A percentile compares a stretch with the other conserved stretches of the same genome.
These are phyloP conservation scores for Annona cherimola DNA, from an alignment of 164 flowering plant species.

Conservation along the genomic window DNA sequence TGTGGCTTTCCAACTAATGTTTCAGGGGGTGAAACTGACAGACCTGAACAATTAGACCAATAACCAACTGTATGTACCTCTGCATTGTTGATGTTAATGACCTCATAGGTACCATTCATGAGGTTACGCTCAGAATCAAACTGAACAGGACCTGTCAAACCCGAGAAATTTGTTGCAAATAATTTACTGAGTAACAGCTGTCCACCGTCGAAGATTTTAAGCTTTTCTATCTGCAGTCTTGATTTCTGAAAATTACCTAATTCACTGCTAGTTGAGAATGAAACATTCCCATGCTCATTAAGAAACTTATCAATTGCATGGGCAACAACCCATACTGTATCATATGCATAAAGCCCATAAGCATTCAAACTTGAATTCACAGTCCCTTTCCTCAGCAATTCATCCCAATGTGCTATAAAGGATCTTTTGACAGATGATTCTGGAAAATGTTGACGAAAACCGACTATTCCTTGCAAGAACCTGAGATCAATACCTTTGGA, in stretches of 20 bases:
- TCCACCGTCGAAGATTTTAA: conserved; percentile 53
- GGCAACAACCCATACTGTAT: conserved; percentile 69
- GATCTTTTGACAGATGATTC: conserved; percentile 34
- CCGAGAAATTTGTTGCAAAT: conserved; percentile 40
- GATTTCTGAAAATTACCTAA: conserved; percentile 15
- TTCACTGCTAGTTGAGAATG: conserved; percentile 35
- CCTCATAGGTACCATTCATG: conserved; percentile 35
- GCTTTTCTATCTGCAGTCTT: conserved; percentile 25
- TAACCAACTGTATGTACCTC: conserved; percentile 41
- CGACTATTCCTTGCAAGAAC: conserved; percentile 50
- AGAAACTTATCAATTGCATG: conserved; percentile 38
- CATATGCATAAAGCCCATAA: conserved; percentile 69
- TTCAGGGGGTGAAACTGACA: conserved; percentile 45
- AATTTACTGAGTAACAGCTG: conserved; percentile 25
- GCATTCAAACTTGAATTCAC: conserved; percentile 32
- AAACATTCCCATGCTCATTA: conserved; percentile 33
- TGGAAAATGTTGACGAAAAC: conserved; percentile 55
- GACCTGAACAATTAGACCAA: conserved; percentile 51
- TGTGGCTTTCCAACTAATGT: conserved; percentile 5
- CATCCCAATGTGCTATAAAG: conserved; percentile 41
- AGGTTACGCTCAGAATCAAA: conserved; percentile 42
- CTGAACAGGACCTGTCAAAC: conserved; percentile 48
- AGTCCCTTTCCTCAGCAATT: conserved; percentile 26
- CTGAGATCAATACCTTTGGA: conserved; percentile 13
- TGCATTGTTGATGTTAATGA: conserved; percentile 35